phyloP scores from a whole-genome alignment of 495 filamentous ascomycete genomes.

The Geopyxis carbonaria region DNA sequence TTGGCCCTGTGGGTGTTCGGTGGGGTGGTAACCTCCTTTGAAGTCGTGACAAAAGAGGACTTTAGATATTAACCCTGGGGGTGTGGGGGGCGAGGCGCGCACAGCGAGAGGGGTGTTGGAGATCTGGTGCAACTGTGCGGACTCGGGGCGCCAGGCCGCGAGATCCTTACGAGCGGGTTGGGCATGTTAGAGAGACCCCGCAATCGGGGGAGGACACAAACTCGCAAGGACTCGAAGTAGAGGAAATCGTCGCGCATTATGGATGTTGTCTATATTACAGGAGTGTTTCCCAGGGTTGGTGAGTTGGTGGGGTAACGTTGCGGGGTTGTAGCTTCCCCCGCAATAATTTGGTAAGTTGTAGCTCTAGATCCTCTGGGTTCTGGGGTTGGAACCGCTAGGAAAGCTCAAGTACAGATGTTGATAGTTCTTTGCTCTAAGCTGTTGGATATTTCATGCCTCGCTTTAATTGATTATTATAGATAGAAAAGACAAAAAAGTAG shows the following conservation, averaged over 20 bases:
- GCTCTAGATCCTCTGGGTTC: too few species aligned
- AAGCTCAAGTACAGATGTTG: too few species aligned
- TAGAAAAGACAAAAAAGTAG: too few species aligned
- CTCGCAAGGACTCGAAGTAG: slow-evolving; percentile 20
- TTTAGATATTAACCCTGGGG: slow-evolving; percentile 11
- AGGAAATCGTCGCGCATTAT: slow-evolving; percentile 20
- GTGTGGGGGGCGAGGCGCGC: slow-evolving; percentile 11
- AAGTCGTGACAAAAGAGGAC: slow-evolving; percentile 31
- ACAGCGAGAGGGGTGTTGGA: slow-evolving; percentile 29
- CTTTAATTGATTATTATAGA: too few species aligned
- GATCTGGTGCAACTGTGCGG: slow-evolving; percentile 26
- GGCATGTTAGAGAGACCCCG: slow-evolving; percentile 18
- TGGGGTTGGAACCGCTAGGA: too few species aligned
- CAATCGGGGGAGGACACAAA: background rate
- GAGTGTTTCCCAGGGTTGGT: too few species aligned
- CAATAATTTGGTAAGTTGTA: too few species aligned
- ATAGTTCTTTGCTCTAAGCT: too few species aligned
- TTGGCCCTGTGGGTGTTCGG: slow-evolving; percentile 25
- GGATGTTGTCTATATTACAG: too few species aligned
- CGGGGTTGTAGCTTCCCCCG: too few species aligned
- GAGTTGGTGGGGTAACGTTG: too few species aligned
- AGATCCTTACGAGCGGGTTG: slow-evolving; percentile 27
- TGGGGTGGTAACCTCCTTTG: slow-evolving; percentile 30
- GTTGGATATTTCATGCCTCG: too few species aligned
- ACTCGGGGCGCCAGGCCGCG: slow-evolving; percentile 24